Conservation (phyloP, 2,329 filamentous ascomycete genomes). For the Cladophialophora immunda region DNA sequence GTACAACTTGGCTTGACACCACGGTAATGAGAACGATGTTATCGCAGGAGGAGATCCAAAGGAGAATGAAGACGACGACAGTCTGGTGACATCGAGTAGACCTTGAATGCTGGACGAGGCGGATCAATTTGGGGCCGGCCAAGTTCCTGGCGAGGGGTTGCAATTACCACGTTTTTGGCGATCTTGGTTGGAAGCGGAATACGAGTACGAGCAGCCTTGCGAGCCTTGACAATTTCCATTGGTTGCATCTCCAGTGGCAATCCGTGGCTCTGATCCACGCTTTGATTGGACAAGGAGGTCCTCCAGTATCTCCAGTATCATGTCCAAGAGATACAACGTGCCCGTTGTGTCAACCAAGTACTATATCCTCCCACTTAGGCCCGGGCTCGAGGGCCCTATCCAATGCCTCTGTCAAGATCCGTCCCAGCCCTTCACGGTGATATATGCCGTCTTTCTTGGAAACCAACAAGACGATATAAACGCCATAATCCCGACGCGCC, state of each 20-base stretch:
- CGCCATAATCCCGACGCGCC: slow-evolving; percentile 35
- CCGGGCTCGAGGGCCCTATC: slow-evolving; percentile 35
- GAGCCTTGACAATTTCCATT: not conserved
- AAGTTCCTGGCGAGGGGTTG: slow-evolving; percentile 8
- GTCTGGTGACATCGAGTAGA: not conserved
- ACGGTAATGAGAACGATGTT: too few species aligned
- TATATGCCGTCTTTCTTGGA: slow-evolving; percentile 37
- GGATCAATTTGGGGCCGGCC: slow-evolving; percentile 7
- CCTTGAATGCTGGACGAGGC: not conserved
- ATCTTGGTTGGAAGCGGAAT: slow-evolving; percentile 1
- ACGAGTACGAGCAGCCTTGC: slow-evolving; percentile 20
- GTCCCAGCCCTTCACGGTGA: slow-evolving; percentile 39
- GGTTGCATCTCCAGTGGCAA: not conserved
- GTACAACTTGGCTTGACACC: too few species aligned
- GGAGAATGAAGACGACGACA: not conserved
- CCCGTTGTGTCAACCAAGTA: slow-evolving; percentile 33
- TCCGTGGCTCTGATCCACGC: not conserved
- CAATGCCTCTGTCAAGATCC: slow-evolving; percentile 37
- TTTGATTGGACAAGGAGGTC: not conserved
- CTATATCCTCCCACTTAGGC: slow-evolving; percentile 40
- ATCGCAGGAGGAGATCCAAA: not conserved
- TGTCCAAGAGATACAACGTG: not conserved
- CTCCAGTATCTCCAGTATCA: not conserved
- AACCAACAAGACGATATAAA: slow-evolving; percentile 41
- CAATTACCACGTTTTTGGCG: slow-evolving; percentile 10